A percentile compares a stretch with the other conserved stretches of the same genome.
Evolutionary conservation across 805 yeast genomes (phyloP).

Genomic region (Barnettozyma populi): DNA sequence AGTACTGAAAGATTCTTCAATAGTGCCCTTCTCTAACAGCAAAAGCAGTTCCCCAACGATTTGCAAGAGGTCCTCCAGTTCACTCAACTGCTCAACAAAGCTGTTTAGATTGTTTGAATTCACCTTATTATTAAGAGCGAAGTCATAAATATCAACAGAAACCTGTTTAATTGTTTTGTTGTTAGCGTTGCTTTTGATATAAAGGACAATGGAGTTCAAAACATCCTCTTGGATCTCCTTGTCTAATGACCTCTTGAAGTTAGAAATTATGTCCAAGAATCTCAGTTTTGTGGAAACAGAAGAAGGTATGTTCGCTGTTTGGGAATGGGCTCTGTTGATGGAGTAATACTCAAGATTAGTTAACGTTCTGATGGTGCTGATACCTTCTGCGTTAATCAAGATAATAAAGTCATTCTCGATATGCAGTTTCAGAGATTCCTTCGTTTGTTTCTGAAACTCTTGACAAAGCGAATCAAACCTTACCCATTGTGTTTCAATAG

Average conservation of each 20-base stretch:
- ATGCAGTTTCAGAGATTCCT: conserved; percentile 54
- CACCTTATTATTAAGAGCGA: conserved; percentile 35
- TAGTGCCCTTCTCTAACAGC: conserved; percentile 17
- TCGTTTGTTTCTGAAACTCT: conserved; percentile 56
- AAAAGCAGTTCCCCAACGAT: conserved; percentile 34
- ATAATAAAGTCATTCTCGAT: conserved; percentile 29
- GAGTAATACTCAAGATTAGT: conserved; percentile 30
- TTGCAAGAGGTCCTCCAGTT: conserved; percentile 32
- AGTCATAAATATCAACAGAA: conserved; percentile 34
- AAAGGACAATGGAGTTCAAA: conserved; percentile 26
- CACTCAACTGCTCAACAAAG: conserved; percentile 36
- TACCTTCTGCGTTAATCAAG: conserved; percentile 31
- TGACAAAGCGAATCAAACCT: conserved; percentile 67
- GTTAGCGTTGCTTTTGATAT: conserved; percentile 9
- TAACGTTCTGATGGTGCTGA: conserved; percentile 30
- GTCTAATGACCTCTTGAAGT: conserved; percentile 37
- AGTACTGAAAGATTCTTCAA: conserved; percentile 1
- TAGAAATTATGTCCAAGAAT: conserved; percentile 30
- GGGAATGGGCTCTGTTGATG: conserved; percentile 20
- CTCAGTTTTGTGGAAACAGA: conserved; percentile 5
- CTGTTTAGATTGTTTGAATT: conserved; percentile 33
- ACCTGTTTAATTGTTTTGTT: conserved; percentile 28
- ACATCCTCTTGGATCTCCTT: conserved; percentile 30
- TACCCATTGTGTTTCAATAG: conserved; percentile 53
- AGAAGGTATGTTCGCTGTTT: background rate